phyloP scores from a whole-genome alignment of 2,329 filamentous ascomycete genomes.

The Clarireedia sp. region DNA sequence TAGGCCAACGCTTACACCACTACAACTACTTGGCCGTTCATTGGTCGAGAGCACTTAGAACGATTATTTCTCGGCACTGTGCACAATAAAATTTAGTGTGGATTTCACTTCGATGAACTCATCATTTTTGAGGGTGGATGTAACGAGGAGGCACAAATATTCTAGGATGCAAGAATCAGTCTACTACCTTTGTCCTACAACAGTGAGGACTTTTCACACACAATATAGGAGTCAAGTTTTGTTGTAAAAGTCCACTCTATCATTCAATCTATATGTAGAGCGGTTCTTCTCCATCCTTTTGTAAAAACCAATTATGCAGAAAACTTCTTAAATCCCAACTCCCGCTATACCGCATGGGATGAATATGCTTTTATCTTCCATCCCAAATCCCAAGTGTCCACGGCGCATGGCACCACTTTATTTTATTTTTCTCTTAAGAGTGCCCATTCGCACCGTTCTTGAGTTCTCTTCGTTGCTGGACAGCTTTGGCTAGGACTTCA shows the following conservation, averaged over 20 bases:
- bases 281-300: background rate
- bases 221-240: too few relatives aligned
- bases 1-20: constrained; percentile 8
- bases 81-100: background rate
- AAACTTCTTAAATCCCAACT: background rate
- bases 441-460: constrained; percentile 15
- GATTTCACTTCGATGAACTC: too few relatives aligned
- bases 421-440: background rate
- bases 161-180: too few relatives aligned
- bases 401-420: background rate
- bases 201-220: too few relatives aligned
- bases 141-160: too few relatives aligned
- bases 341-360: background rate
- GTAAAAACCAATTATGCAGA: background rate
- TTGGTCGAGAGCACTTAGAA: background rate
- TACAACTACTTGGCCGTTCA: background rate
- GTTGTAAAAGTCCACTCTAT: background rate
- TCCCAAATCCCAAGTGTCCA: too few relatives aligned
- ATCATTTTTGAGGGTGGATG: too few relatives aligned
- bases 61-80: constrained; percentile 9
- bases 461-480: constrained; percentile 60
- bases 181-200: background rate
- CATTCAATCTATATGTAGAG: background rate
- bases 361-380: background rate
- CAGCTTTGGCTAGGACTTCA: constrained; percentile 68